These are phyloP conservation scores for Canavalia ensiformis DNA, from an alignment of 306 rosid genomes.

Conservation along the genomic window DNA sequence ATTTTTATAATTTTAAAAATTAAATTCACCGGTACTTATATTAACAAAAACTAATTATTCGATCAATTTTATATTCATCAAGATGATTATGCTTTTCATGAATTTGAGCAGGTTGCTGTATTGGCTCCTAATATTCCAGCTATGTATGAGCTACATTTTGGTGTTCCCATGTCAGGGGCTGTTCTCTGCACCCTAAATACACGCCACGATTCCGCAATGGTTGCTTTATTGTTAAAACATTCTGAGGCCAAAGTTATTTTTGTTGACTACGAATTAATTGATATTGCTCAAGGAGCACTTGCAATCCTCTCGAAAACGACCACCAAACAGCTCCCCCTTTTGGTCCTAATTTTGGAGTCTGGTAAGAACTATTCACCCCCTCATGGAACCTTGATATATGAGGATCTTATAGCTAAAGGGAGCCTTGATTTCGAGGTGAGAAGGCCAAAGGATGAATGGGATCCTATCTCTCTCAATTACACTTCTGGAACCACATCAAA, in stretches of 20 bases:
- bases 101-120: slow-evolving; percentile 76
- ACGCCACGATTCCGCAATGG: slow-evolving; percentile 73
- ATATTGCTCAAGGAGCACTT: slow-evolving; percentile 71
- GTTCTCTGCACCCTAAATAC: slow-evolving; percentile 77
- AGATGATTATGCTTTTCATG: neutral
- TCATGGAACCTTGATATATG: slow-evolving; percentile 61
- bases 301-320: slow-evolving; percentile 56
- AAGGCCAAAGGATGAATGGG: slow-evolving; percentile 78
- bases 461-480: slow-evolving; percentile 83
- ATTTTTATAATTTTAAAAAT: too few relatives aligned
- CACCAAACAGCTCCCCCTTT: slow-evolving; percentile 51
- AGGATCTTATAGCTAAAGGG: slow-evolving; percentile 68
- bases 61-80: too few relatives aligned
- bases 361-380: slow-evolving; percentile 30
- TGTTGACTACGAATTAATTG: slow-evolving; percentile 67
- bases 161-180: slow-evolving; percentile 91
- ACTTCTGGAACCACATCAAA: slow-evolving; percentile 96
- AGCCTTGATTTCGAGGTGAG: slow-evolving; percentile 59
- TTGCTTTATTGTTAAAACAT: slow-evolving; percentile 64
- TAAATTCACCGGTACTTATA: too few relatives aligned
- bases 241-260: slow-evolving; percentile 78
- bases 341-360: slow-evolving; percentile 68
- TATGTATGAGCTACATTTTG: slow-evolving; percentile 90
- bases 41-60: too few relatives aligned
- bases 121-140: slow-evolving; percentile 83